Percentiles rank a stretch among this genome's conserved stretches.
Conservation (phyloP, 2,329 filamentous ascomycete species). For the Madurella mycetomatis region DNA sequence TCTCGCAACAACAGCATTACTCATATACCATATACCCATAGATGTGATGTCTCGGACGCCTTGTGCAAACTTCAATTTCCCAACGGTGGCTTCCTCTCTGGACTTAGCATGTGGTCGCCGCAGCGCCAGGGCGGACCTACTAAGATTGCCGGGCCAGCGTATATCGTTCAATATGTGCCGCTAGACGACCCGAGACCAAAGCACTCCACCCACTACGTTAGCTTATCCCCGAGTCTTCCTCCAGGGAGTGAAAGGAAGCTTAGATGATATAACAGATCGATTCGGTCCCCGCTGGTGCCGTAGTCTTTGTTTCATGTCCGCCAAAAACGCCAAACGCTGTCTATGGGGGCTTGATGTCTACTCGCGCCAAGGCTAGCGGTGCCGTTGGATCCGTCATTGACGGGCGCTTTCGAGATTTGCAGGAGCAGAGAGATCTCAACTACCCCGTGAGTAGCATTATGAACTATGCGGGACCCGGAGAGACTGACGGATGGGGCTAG, state of each 20-base stretch:
- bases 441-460: constrained; percentile 36
- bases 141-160: constrained; percentile 52
- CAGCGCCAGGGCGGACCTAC: constrained; percentile 45
- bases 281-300: constrained; percentile 40
- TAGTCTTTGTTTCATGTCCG: constrained; percentile 49
- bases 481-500: constrained; percentile 16
- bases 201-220: constrained; percentile 43
- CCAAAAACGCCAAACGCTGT: constrained; percentile 44
- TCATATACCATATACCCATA: constrained; percentile 20
- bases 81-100: constrained; percentile 51
- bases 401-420: constrained; percentile 48
- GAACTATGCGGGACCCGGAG: background rate
- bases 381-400: constrained; percentile 49
- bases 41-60: constrained; percentile 49
- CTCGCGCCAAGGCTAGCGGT: constrained; percentile 40
- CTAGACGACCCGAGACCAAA: constrained; percentile 44
- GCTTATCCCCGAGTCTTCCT: background rate
- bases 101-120: constrained; percentile 52
- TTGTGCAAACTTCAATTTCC: constrained; percentile 45
- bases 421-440: constrained; percentile 47
- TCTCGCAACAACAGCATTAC: too few relatives aligned
- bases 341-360: constrained; percentile 52
- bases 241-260: background rate
- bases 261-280: constrained; percentile 40
- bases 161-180: constrained; percentile 49